Conservation (phyloP, 1,284 basidiomycete genomes). For the Cutaneotrichosporon cyanovorans region DNA sequence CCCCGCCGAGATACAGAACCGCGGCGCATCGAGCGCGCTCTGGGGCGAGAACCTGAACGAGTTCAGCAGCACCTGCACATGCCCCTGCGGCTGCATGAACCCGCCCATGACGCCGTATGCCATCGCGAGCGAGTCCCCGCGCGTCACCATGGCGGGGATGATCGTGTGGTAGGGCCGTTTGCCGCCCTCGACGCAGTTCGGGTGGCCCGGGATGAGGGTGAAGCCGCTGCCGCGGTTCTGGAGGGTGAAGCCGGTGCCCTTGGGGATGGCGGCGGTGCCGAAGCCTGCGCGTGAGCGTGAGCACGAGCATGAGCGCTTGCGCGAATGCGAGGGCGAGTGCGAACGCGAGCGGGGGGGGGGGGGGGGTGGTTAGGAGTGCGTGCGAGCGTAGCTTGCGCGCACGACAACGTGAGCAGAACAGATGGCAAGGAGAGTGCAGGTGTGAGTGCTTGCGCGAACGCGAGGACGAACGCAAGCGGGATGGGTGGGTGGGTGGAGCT, state of each 20-base stretch:
- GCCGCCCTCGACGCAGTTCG: slow-evolving; percentile 69
- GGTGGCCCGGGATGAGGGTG: slow-evolving; percentile 67
- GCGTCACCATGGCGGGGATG: slow-evolving; percentile 73
- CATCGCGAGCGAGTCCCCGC: slow-evolving; percentile 70
- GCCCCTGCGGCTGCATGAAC: slow-evolving; percentile 22
- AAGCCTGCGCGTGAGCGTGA: slow-evolving; percentile 45
- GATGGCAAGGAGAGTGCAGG: no score
- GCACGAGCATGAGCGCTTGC: no score
- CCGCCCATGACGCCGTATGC: slow-evolving; percentile 83
- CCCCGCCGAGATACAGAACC: slow-evolving; percentile 85
- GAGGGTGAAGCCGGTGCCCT: slow-evolving; percentile 88
- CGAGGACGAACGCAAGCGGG: no score
- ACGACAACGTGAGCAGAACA: no score
- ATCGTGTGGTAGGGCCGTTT: slow-evolving; percentile 95
- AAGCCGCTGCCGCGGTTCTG: slow-evolving; percentile 90
- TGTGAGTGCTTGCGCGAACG: no score
- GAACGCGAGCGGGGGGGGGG: no score
- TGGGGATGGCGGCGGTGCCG: slow-evolving; percentile 65
- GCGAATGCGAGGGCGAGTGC: no score
- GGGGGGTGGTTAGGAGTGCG: no score
- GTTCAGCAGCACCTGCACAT: slow-evolving; percentile 63
- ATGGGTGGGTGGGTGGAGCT: no score
- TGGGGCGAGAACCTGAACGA: slow-evolving; percentile 77
- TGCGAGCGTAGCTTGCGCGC: no score
- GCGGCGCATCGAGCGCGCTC: slow-evolving; percentile 77